Evolutionary conservation across 2,329 filamentous ascomycete genomes (phyloP).

Genomic region (Diaporthe sp.): DNA sequence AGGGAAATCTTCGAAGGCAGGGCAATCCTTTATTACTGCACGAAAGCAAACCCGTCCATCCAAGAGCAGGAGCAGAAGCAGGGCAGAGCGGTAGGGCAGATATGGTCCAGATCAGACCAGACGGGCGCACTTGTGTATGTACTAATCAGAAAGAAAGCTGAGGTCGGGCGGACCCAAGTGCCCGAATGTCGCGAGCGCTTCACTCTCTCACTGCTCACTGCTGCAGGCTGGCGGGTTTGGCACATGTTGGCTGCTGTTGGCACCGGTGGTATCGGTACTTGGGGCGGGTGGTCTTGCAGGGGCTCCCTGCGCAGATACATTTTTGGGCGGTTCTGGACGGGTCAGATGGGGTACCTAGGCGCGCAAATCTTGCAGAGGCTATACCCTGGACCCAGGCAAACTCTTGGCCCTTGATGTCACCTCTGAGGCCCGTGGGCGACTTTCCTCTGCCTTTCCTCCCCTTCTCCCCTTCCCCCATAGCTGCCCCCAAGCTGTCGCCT

Average conservation of each 20-base stretch:
- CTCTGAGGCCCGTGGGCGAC: not conserved
- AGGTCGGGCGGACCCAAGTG: conserved; percentile 31
- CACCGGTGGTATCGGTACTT: conserved; percentile 25
- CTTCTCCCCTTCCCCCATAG: too few species aligned
- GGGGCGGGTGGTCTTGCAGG: not conserved
- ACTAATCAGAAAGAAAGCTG: conserved; percentile 3
- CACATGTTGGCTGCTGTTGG: conserved; percentile 25
- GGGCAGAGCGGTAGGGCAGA: not conserved
- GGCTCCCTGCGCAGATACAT: conserved; percentile 23
- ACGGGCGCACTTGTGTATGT: not conserved
- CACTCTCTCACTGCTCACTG: not conserved
- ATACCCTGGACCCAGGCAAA: not conserved
- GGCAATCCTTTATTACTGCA: conserved; percentile 26
- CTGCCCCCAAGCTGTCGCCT: conserved; percentile 3
- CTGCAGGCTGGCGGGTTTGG: conserved; percentile 6
- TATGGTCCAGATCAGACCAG: not conserved
- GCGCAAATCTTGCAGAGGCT: conserved; percentile 14
- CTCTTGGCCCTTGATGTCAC: conserved; percentile 12
- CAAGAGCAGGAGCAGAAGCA: not conserved
- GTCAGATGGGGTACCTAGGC: conserved; percentile 9
- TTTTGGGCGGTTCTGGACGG: conserved; percentile 4
- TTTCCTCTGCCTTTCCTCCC: not conserved
- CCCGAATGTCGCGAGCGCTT: conserved; percentile 35
- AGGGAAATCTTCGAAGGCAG: not conserved
- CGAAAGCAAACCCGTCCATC: not conserved